Percentiles rank a stretch among this genome's conserved stretches.
phyloP scores from a whole-genome alignment of 1,139 yeast species.

The Candida frijolesensis region DNA sequence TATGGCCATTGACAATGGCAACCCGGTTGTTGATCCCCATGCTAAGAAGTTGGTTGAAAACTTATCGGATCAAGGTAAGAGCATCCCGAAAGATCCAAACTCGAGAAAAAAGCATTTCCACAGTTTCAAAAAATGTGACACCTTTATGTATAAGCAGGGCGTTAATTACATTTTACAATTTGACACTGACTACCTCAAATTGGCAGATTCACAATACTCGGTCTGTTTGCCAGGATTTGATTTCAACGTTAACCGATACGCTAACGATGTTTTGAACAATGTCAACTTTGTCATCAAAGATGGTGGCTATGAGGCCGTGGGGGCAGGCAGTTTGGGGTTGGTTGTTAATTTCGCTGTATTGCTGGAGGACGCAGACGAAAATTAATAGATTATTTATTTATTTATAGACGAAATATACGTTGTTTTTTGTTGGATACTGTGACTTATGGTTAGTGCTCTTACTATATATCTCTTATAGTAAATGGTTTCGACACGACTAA shows the following conservation, averaged over 20 bases:
- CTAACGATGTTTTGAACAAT: conserved; percentile 44
- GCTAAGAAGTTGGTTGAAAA: conserved; percentile 16
- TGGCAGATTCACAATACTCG: conserved; percentile 43
- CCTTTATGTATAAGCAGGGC: conserved; percentile 31
- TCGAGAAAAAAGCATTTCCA: conserved; percentile 39
- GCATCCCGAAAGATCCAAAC: conserved; percentile 32
- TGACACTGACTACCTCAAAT: conserved; percentile 44
- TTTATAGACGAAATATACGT: neutral
- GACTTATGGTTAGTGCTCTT: neutral
- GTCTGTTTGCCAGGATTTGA: conserved; percentile 48
- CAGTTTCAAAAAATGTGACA: conserved; percentile 29
- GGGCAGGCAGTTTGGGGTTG: conserved; percentile 37
- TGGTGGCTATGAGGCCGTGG: conserved; percentile 43
- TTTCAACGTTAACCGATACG: conserved; percentile 41
- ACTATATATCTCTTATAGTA: neutral
- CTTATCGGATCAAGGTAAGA: conserved; percentile 21
- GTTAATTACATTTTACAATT: conserved; percentile 33
- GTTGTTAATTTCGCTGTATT: conserved; percentile 42
- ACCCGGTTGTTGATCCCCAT: conserved; percentile 7
- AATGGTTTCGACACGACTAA: neutral
- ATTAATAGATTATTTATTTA: neutral
- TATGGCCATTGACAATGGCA: conserved; percentile 18
- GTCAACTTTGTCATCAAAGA: conserved; percentile 48
- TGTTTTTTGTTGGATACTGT: neutral
- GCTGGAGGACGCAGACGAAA: conserved; percentile 28